phyloP scores from a whole-genome alignment of 306 rosid species.

The Fragaria iinumae region DNA sequence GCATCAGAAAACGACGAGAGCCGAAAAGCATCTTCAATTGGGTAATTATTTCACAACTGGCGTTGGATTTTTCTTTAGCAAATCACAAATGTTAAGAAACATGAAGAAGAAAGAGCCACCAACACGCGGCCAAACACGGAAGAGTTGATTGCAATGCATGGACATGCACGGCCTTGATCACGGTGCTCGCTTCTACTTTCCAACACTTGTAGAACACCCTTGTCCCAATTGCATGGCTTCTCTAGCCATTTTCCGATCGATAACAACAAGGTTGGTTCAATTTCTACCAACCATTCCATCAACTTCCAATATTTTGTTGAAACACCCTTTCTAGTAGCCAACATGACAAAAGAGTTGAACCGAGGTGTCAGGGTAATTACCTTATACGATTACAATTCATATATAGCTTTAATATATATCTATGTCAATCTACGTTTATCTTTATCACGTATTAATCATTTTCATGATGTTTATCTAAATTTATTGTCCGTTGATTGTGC shows the following conservation, averaged over 20 bases:
- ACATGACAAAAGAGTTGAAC: not conserved
- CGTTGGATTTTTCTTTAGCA: not conserved
- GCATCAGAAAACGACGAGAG: conserved; percentile 14
- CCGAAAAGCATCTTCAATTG: not conserved
- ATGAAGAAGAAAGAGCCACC: conserved; percentile 2
- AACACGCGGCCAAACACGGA: conserved; percentile 4
- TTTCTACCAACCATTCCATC: not conserved
- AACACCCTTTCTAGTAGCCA: not conserved
- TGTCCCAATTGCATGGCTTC: conserved; percentile 8
- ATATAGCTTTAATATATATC: too few relatives aligned
- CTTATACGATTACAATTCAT: not conserved
- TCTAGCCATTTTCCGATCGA: not conserved
- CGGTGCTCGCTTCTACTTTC: not conserved
- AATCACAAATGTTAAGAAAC: not conserved
- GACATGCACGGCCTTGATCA: conserved; percentile 21
- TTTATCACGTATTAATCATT: too few relatives aligned
- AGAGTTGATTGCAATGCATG: conserved; percentile 12
- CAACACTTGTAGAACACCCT: not conserved
- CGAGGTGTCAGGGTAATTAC: not conserved
- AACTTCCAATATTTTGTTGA: not conserved
- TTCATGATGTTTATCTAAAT: too few relatives aligned
- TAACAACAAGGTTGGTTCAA: not conserved
- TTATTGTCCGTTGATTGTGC: too few relatives aligned
- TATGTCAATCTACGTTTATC: too few relatives aligned
- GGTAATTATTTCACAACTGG: not conserved